phyloP scores from a whole-genome alignment of 2,329 filamentous ascomycete genomes.

The Fulvia fulva region DNA sequence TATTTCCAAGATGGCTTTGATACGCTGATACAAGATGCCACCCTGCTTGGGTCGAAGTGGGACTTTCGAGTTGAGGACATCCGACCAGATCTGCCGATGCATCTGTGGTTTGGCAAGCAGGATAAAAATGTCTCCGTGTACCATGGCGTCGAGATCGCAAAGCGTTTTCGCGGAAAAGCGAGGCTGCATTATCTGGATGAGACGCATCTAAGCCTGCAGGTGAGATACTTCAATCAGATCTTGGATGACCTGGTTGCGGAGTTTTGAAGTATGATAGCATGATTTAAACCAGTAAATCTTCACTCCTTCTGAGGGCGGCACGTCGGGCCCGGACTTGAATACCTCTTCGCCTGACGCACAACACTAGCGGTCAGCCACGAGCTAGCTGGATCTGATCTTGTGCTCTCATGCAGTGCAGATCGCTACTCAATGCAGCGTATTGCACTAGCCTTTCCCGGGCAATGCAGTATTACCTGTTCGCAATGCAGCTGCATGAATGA shows the following conservation, averaged over 20 bases:
- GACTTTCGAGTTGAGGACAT: neutral
- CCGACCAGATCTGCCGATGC: neutral
- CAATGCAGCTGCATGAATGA: no score
- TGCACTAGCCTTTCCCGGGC: neutral
- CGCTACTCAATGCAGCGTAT: neutral
- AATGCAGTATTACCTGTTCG: no score
- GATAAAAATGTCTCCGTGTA: conserved; percentile 2
- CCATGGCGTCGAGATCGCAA: neutral
- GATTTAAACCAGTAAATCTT: no score
- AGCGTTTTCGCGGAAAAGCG: neutral
- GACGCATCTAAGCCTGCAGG: conserved; percentile 4
- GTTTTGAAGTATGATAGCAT: neutral
- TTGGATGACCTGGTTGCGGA: neutral
- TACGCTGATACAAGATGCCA: neutral
- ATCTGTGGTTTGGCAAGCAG: conserved; percentile 4
- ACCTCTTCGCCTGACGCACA: no score
- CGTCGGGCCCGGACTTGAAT: no score
- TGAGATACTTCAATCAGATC: conserved; percentile 2
- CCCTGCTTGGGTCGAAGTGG: neutral
- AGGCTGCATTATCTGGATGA: conserved; percentile 2
- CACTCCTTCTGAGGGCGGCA: no score
- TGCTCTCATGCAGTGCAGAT: neutral
- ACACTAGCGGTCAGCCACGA: no score
- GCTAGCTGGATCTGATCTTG: no score
- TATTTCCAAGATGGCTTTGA: neutral